Conservation (phyloP, 768 basidiomycete genomes). For the Exsudoporus frostii region DNA sequence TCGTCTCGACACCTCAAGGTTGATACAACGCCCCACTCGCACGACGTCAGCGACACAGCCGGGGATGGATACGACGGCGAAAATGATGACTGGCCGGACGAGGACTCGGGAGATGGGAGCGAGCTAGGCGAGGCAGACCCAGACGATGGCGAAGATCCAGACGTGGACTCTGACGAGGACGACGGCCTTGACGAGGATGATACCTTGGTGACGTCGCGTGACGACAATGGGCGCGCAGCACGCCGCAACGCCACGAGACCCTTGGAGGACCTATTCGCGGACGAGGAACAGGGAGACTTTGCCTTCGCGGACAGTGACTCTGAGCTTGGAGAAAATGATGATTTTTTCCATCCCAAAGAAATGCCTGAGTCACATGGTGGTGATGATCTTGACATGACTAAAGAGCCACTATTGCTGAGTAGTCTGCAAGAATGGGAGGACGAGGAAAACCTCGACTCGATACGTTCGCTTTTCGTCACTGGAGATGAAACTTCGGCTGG, state of each 20-base stretch:
- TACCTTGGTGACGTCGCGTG: not conserved
- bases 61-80: conserved; percentile 28
- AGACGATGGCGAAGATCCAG: not conserved
- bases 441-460: conserved; percentile 80
- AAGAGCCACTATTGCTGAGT: conserved; percentile 50
- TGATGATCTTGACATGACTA: conserved; percentile 66
- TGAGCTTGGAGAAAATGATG: conserved; percentile 57
- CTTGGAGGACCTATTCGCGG: conserved; percentile 35
- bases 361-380: conserved; percentile 38
- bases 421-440: conserved; percentile 76
- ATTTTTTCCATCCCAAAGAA: conserved; percentile 67
- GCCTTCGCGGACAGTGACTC: conserved; percentile 81
- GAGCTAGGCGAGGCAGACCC: conserved; percentile 2
- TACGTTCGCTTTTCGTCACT: conserved; percentile 89
- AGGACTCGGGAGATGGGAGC: conserved; percentile 6
- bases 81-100: conserved; percentile 13
- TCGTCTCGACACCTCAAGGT: conserved; percentile 70
- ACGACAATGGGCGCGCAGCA: conserved; percentile 49
- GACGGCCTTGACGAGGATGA: conserved; percentile 6
- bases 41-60: conserved; percentile 37
- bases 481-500: conserved; percentile 43
- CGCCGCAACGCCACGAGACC: conserved; percentile 41
- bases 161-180: not conserved
- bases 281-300: conserved; percentile 41
- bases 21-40: conserved; percentile 26